phyloP scores from a whole-genome alignment of 192 early-diverging fungal genomes.

The Backusella morwellensis region DNA sequence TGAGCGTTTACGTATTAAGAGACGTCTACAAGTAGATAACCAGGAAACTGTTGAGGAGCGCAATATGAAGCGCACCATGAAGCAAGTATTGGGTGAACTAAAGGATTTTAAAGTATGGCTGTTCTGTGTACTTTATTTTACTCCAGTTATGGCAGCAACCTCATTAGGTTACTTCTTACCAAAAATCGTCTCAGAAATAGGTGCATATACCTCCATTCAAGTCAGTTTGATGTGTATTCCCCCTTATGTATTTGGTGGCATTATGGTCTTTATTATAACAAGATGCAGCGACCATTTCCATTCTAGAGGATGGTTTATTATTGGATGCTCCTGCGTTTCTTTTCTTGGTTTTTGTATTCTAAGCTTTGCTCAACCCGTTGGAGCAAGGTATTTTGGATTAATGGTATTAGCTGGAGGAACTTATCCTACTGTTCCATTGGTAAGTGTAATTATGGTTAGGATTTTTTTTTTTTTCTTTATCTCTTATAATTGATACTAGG shows the following conservation, averaged over 20 bases:
- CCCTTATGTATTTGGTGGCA: constrained; percentile 30
- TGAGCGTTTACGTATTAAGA: constrained; percentile 15
- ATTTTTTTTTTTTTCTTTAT: neutral
- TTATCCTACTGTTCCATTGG: constrained; percentile 36
- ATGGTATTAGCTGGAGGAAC: constrained; percentile 37
- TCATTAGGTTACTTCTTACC: constrained; percentile 37
- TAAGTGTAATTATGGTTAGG: neutral
- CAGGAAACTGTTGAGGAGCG: neutral
- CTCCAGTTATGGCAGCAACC: constrained; percentile 37
- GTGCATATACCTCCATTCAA: constrained; percentile 30
- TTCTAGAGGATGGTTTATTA: constrained; percentile 30
- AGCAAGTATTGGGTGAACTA: constrained; percentile 1
- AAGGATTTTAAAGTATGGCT: constrained; percentile 34
- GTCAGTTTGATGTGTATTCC: constrained; percentile 39
- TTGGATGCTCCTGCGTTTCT: constrained; percentile 15
- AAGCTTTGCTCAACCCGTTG: constrained; percentile 25
- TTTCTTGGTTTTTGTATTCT: constrained; percentile 32
- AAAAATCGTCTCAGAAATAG: constrained; percentile 32
- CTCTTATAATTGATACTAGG: neutral
- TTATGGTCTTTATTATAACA: constrained; percentile 28
- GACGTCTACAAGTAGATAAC: neutral
- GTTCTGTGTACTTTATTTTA: constrained; percentile 32
- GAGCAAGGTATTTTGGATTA: constrained; percentile 31
- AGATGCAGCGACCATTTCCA: constrained; percentile 18
- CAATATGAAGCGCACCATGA: neutral